These are phyloP conservation scores for Schizonepeta tenuifolia DNA, from an alignment of 257 asterid species.

Conservation along the genomic window DNA sequence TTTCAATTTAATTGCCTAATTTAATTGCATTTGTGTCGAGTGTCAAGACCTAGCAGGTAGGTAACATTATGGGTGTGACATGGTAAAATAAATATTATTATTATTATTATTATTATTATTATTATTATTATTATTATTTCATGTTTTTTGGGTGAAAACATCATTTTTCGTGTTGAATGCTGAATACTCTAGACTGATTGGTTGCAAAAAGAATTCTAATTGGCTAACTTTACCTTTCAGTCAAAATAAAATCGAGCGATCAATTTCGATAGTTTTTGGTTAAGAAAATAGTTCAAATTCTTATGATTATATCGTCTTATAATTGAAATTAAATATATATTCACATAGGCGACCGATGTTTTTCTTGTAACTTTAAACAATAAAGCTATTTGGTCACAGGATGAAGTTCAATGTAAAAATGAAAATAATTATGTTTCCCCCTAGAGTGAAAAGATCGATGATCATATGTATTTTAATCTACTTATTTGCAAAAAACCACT, in stretches of 20 bases:
- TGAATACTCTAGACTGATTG: background rate
- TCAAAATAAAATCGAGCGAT: background rate
- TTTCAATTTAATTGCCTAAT: conserved; percentile 23
- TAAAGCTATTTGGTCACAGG: too few species aligned
- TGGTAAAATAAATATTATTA: background rate
- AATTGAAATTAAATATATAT: too few species aligned
- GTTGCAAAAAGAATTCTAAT: background rate
- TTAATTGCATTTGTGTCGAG: conserved; percentile 9
- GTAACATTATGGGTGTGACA: background rate
- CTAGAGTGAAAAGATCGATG: too few species aligned
- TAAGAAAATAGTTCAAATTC: too few species aligned
- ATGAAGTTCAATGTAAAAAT: too few species aligned
- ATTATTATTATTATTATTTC: too few species aligned
- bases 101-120: background rate
- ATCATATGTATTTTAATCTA: too few species aligned
- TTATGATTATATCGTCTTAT: too few species aligned
- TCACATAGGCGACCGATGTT: too few species aligned
- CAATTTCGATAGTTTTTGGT: background rate
- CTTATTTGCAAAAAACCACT: too few species aligned
- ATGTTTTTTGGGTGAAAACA: background rate
- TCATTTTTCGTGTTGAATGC: background rate
- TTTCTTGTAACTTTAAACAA: too few species aligned
- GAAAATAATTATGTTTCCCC: too few species aligned
- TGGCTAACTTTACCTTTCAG: background rate
- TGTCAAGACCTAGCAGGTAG: conserved; percentile 2